phyloP scores from a whole-genome alignment of 108 stramenopile species.

The Nitzschia sp. region DNA sequence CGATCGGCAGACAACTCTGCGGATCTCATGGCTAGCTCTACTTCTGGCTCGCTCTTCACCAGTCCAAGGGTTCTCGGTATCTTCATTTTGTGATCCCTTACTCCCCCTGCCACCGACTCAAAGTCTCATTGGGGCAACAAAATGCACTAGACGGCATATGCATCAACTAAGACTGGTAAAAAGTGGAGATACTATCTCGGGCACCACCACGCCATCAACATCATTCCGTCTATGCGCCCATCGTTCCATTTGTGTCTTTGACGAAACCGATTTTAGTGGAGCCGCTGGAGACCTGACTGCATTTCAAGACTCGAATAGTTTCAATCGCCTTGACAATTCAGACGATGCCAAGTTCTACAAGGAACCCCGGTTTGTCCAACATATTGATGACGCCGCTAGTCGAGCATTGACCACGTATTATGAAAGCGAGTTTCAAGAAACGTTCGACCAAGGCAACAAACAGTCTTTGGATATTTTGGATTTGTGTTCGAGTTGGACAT shows the following conservation, averaged over 20 bases:
- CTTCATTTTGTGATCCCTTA: too few relatives aligned
- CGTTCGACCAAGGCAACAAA: slow-evolving; percentile 15
- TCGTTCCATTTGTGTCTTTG: slow-evolving; percentile 61
- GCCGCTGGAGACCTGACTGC: slow-evolving; percentile 51
- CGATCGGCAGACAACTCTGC: too few relatives aligned
- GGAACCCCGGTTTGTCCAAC: slow-evolving; percentile 69
- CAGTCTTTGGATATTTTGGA: slow-evolving; percentile 60
- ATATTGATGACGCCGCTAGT: slow-evolving; percentile 79
- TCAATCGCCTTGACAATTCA: slow-evolving; percentile 64
- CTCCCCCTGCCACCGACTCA: too few relatives aligned
- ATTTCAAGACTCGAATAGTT: slow-evolving; percentile 41
- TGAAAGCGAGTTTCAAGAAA: slow-evolving; percentile 37
- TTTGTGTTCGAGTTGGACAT: slow-evolving; percentile 77
- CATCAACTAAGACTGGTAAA: too few relatives aligned
- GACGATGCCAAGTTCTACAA: slow-evolving; percentile 67
- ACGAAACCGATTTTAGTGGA: slow-evolving; percentile 59
- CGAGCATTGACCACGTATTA: slow-evolving; percentile 58
- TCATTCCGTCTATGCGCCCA: too few relatives aligned
- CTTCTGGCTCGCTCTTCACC: too few relatives aligned
- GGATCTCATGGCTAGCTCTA: too few relatives aligned
- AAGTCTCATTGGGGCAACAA: too few relatives aligned
- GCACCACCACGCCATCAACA: too few relatives aligned
- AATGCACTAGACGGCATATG: too few relatives aligned
- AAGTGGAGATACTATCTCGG: too few relatives aligned
- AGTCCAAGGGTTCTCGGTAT: too few relatives aligned